phyloP scores from a whole-genome alignment of 176 grass and related monocot species.

The barley (Hordeum vulgare) region DNA sequence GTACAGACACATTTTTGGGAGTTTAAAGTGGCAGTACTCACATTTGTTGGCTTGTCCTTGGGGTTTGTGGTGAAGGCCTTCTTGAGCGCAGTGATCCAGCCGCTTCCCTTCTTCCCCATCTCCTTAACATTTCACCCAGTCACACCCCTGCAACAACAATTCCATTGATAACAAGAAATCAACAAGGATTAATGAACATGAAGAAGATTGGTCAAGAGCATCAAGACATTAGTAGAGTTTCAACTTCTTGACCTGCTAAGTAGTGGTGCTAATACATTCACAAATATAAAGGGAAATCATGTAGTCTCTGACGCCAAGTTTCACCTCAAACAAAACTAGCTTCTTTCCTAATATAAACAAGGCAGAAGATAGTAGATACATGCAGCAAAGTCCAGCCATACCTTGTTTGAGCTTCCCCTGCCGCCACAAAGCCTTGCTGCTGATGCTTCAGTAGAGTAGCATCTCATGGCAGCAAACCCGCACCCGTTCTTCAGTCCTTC shows the following conservation, averaged over 20 bases:
- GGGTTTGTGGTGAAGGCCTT: conserved; percentile 61
- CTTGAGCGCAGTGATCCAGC: conserved; percentile 78
- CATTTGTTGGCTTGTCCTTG: conserved; percentile 62
- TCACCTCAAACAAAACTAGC: too few relatives aligned
- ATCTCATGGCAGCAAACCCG: neutral
- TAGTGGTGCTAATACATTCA: neutral
- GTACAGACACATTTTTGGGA: neutral
- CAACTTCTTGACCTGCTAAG: neutral
- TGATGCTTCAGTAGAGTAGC: neutral
- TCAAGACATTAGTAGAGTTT: neutral
- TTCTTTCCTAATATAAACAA: too few relatives aligned
- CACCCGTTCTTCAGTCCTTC: neutral
- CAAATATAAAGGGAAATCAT: neutral
- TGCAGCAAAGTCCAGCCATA: neutral
- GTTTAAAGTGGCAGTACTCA: conserved; percentile 19
- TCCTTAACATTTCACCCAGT: conserved; percentile 52
- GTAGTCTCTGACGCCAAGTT: neutral
- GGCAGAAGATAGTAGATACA: too few relatives aligned
- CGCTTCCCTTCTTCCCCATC: conserved; percentile 92
- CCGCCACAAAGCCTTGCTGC: neutral
- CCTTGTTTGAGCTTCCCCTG: conserved; percentile 2
- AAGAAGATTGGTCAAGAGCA: neutral
- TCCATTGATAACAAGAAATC: neutral
- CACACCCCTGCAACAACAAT: neutral
- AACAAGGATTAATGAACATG: neutral